Conservation (phyloP, 768 basidiomycete genomes). For the Astraeus odoratus region DNA sequence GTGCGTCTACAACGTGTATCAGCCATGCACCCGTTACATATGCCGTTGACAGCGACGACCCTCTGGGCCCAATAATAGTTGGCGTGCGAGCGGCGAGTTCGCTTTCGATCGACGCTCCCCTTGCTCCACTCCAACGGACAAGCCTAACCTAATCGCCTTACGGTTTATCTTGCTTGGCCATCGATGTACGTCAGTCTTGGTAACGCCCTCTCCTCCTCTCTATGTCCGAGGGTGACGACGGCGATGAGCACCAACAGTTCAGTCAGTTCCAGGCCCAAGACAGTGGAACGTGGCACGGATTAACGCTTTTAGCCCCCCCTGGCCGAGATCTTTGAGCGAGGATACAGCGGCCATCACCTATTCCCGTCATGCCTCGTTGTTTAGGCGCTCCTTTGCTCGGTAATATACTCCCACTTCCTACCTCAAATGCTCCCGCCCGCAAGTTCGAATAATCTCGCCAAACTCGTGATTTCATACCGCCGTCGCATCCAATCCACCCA, state of each 20-base stretch:
- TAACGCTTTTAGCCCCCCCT: conserved; percentile 1
- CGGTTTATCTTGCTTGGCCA: not conserved
- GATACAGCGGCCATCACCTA: not conserved
- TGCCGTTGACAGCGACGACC: too few species aligned
- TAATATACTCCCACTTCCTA: too few species aligned
- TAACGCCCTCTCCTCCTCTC: not conserved
- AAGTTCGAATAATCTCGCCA: not conserved
- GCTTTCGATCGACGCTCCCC: not conserved
- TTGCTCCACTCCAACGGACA: not conserved
- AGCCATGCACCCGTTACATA: not conserved
- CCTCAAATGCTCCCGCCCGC: too few species aligned
- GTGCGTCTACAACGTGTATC: not conserved
- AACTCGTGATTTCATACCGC: not conserved
- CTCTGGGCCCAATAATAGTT: too few species aligned
- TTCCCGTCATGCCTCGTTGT: not conserved
- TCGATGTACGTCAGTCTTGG: too few species aligned
- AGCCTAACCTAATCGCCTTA: conserved; percentile 1
- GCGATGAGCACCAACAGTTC: too few species aligned
- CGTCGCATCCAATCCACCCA: too few species aligned
- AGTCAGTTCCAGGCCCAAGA: not conserved
- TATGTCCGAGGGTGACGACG: not conserved
- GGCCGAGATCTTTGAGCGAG: not conserved
- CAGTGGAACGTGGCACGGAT: too few species aligned
- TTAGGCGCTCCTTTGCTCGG: not conserved
- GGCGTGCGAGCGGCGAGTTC: not conserved